Evolutionary conservation across 345 rosid genomes (phyloP).

Genomic region (Eucalyptus sideroxylon): DNA sequence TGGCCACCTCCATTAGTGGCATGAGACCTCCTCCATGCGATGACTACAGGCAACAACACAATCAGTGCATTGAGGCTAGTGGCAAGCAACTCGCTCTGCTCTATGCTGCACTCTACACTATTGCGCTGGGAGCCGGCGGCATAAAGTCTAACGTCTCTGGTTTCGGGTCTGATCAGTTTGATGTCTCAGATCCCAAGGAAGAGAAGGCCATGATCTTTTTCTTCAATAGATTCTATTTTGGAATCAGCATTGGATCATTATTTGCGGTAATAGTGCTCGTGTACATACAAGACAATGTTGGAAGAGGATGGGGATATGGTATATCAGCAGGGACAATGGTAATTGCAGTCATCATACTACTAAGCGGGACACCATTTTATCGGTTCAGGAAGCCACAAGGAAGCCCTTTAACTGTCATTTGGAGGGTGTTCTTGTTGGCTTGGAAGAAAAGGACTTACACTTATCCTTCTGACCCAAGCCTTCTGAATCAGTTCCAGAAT

Average conservation of each 20-base stretch:
- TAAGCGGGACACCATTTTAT: conserved; percentile 49
- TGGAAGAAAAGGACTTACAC: conserved; percentile 56
- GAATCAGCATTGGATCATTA: conserved; percentile 71
- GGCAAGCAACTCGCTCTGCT: conserved; percentile 60
- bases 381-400: conserved; percentile 73
- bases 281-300: conserved; percentile 79
- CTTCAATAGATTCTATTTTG: conserved; percentile 67
- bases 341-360: conserved; percentile 42
- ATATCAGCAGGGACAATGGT: conserved; percentile 78
- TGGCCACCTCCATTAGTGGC: conserved; percentile 58
- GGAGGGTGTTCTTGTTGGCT: conserved; percentile 67
- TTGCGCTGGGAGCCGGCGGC: conserved; percentile 84
- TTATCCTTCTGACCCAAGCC: conserved; percentile 45
- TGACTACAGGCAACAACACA: conserved; percentile 35
- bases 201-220: conserved; percentile 68
- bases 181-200: conserved; percentile 62
- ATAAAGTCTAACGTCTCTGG: conserved; percentile 91
- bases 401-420: conserved; percentile 73
- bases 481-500: conserved; percentile 43
- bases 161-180: conserved; percentile 91
- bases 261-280: conserved; percentile 68
- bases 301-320: conserved; percentile 95
- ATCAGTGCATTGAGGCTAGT: conserved; percentile 58
- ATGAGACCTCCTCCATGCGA: conserved; percentile 78
- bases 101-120: conserved; percentile 69